Evolutionary conservation across 148 eudicot species (phyloP).

Genomic region (Chenopodium formosanum): DNA sequence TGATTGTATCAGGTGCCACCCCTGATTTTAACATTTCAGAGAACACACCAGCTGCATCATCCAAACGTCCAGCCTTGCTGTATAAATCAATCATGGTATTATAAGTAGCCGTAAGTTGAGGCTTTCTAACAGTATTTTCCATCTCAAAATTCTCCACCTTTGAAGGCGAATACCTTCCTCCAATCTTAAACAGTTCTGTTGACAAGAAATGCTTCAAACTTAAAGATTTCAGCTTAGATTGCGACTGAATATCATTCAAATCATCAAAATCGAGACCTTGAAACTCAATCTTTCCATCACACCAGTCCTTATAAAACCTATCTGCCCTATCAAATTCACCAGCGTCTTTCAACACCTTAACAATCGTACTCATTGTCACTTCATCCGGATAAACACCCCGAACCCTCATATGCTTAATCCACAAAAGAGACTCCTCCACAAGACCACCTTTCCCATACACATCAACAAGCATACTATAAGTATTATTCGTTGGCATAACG

Average conservation of each 20-base stretch:
- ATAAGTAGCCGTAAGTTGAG: constrained; percentile 61
- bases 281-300: constrained; percentile 60
- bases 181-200: constrained; percentile 73
- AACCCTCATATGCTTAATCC: constrained; percentile 85
- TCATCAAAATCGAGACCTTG: constrained; percentile 53
- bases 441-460: constrained; percentile 90
- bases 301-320: constrained; percentile 81
- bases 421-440: constrained; percentile 64
- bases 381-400: constrained; percentile 81
- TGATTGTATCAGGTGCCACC: constrained; percentile 60
- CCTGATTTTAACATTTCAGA: constrained; percentile 74
- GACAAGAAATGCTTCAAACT: constrained; percentile 70
- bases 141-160: constrained; percentile 20
- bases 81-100: constrained; percentile 87
- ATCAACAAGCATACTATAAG: constrained; percentile 80
- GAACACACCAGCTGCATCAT: constrained; percentile 74
- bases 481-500: constrained; percentile 70
- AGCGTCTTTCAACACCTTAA: constrained; percentile 74
- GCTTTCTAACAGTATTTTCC: constrained; percentile 43
- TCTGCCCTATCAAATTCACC: constrained; percentile 69
- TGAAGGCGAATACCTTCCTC: constrained; percentile 47
- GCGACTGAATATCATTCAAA: constrained; percentile 37
- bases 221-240: constrained; percentile 35
- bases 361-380: constrained; percentile 78
- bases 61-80: constrained; percentile 78